Percentiles rank a stretch among this genome's conserved stretches.
Conservation (phyloP, 2,329 filamentous ascomycete genomes). For the Ascochyta rabiei region DNA sequence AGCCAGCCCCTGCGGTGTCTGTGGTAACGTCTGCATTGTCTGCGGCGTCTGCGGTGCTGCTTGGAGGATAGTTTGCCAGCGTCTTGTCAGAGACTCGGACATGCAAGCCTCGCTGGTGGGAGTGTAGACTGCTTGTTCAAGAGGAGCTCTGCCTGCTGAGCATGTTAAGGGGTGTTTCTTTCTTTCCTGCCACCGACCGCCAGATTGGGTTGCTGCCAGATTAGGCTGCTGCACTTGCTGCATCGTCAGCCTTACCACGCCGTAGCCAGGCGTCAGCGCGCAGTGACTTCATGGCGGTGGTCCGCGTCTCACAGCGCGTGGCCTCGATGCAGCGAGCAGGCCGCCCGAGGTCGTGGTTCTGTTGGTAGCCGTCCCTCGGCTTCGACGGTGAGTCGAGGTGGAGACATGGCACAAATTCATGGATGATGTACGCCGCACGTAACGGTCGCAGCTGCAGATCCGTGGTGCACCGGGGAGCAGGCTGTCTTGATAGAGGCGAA, state of each 20-base stretch:
- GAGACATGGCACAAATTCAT: slow-evolving; percentile 15
- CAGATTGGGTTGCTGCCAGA: slow-evolving; percentile 10
- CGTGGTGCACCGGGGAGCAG: slow-evolving; percentile 8
- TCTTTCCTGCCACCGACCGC: slow-evolving; percentile 6
- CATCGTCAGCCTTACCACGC: slow-evolving; percentile 25
- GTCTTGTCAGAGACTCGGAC: not conserved
- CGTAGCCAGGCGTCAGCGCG: slow-evolving; percentile 5
- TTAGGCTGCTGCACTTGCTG: slow-evolving; percentile 1
- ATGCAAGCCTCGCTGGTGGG: not conserved
- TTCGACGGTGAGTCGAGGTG: not conserved
- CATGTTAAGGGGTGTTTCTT: not conserved
- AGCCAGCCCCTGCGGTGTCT: slow-evolving; percentile 4
- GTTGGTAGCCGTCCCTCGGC: slow-evolving; percentile 7
- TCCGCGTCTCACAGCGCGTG: slow-evolving; percentile 27
- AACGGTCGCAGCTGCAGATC: not conserved
- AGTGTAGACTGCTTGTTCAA: not conserved
- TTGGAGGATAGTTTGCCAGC: not conserved
- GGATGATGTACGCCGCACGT: not conserved
- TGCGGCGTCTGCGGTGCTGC: not conserved
- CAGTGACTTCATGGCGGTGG: slow-evolving; percentile 23
- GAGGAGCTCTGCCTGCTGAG: not conserved
- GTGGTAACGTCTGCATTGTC: not conserved
- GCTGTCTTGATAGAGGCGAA: slow-evolving; percentile 21
- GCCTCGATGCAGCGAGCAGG: slow-evolving; percentile 20
- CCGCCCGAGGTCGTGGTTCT: slow-evolving; percentile 24